phyloP scores from a whole-genome alignment of 2,329 filamentous ascomycete genomes.

The Cladosporium oxysporum region DNA sequence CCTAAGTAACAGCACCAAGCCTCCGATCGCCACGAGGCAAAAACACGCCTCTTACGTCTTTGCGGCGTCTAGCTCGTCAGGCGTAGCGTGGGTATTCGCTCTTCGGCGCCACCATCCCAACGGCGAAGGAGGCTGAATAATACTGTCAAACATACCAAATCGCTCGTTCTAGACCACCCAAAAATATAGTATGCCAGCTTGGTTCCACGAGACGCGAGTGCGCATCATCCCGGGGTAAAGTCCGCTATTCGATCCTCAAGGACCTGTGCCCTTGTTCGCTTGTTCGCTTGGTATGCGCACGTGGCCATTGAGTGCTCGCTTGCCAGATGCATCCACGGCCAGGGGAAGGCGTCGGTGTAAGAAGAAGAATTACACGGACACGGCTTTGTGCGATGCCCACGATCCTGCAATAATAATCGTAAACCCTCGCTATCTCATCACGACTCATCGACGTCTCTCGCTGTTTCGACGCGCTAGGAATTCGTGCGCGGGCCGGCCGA shows the following conservation, averaged over 20 bases:
- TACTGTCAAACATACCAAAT: not conserved
- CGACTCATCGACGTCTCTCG: not conserved
- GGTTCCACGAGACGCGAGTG: not conserved
- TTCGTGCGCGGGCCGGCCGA: not conserved
- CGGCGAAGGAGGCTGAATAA: not conserved
- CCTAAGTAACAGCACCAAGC: not conserved
- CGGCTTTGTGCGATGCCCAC: not conserved
- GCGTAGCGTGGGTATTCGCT: not conserved
- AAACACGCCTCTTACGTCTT: not conserved
- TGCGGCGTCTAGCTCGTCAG: not conserved
- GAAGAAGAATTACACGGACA: not conserved
- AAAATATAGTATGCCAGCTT: not conserved
- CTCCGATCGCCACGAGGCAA: not conserved
- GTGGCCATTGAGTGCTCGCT: not conserved
- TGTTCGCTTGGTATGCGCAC: not conserved
- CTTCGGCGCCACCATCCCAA: not conserved
- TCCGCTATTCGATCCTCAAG: not conserved
- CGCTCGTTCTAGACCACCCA: not conserved
- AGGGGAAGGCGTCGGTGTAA: not conserved
- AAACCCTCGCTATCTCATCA: not conserved
- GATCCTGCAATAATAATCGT: not conserved
- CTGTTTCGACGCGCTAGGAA: constrained; percentile 7
- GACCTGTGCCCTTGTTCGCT: not conserved
- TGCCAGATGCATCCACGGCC: not conserved
- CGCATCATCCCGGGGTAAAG: not conserved